phyloP scores from a whole-genome alignment of 345 rosid species.

The Lepidium sativum region DNA sequence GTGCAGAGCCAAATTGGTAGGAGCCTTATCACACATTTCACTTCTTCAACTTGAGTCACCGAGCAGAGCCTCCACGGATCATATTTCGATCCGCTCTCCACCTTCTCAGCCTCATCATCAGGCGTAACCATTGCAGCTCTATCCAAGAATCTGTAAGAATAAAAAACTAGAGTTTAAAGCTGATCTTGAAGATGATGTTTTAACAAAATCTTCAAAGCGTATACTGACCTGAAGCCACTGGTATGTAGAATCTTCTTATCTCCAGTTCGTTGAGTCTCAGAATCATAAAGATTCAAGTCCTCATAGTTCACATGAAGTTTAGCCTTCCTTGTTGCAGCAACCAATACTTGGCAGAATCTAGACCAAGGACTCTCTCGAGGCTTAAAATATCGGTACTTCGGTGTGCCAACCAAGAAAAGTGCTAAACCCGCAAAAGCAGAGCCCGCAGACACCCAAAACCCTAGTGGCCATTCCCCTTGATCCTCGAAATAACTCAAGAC shows the following conservation, averaged over 20 bases:
- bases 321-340: conserved; percentile 66
- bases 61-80: conserved; percentile 80
- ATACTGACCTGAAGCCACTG: conserved; percentile 66
- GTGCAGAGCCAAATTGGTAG: conserved; percentile 98
- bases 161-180: not conserved
- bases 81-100: conserved; percentile 12
- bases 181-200: not conserved
- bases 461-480: conserved; percentile 70
- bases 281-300: conserved; percentile 41
- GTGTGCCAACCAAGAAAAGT: conserved; percentile 66
- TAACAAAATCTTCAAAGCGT: not conserved
- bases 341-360: conserved; percentile 65
- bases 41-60: conserved; percentile 91
- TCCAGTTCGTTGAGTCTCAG: conserved; percentile 22
- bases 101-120: conserved; percentile 36
- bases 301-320: conserved; percentile 31
- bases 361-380: conserved; percentile 82
- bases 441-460: conserved; percentile 84
- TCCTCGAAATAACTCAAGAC: conserved; percentile 83
- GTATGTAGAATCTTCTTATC: conserved; percentile 74
- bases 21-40: conserved; percentile 77
- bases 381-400: conserved; percentile 64
- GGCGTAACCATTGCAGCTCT: conserved; percentile 71
- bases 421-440: conserved; percentile 62
- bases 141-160: conserved; percentile 63